These are phyloP conservation scores for Aristolochia contorta DNA, from an alignment of 164 flowering plant species.

Conservation along the genomic window DNA sequence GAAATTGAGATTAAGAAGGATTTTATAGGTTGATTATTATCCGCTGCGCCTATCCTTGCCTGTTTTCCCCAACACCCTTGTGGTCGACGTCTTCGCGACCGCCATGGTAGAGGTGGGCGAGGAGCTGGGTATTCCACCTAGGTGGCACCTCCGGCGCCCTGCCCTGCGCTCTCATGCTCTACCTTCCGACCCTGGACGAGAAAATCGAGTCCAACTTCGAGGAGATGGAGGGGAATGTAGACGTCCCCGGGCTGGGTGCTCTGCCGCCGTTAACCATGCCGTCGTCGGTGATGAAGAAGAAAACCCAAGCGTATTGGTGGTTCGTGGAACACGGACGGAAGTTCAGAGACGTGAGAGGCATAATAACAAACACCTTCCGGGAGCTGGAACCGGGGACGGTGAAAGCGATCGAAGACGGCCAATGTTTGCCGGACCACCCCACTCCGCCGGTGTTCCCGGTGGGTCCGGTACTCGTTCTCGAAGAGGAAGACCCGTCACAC, in stretches of 20 bases:
- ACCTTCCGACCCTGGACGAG: slow-evolving; percentile 12
- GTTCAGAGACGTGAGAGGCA: slow-evolving; percentile 20
- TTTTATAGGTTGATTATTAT: too few relatives aligned
- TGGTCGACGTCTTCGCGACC: slow-evolving; percentile 20
- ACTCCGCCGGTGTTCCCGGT: slow-evolving; percentile 26
- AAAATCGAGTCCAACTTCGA: slow-evolving; percentile 5
- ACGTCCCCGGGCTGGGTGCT: slow-evolving; percentile 15
- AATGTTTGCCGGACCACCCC: background rate
- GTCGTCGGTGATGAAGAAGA: background rate
- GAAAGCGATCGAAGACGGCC: background rate
- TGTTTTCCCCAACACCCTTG: too few relatives aligned
- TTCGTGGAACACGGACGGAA: slow-evolving; percentile 5
- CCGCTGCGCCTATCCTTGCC: too few relatives aligned
- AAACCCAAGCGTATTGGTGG: slow-evolving; percentile 1
- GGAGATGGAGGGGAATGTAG: slow-evolving; percentile 7
- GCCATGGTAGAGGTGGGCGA: slow-evolving; percentile 25
- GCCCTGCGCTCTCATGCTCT: slow-evolving; percentile 14
- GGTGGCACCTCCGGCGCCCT: slow-evolving; percentile 22
- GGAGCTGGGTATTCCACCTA: slow-evolving; percentile 29
- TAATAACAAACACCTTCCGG: slow-evolving; percentile 26
- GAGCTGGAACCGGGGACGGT: slow-evolving; percentile 18
- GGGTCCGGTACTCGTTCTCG: slow-evolving; percentile 21
- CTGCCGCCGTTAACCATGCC: slow-evolving; percentile 16
- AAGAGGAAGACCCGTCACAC: background rate
- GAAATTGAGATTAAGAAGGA: too few relatives aligned